phyloP scores from a whole-genome alignment of 441 rosid species.

The Aquilaria agallochum region DNA sequence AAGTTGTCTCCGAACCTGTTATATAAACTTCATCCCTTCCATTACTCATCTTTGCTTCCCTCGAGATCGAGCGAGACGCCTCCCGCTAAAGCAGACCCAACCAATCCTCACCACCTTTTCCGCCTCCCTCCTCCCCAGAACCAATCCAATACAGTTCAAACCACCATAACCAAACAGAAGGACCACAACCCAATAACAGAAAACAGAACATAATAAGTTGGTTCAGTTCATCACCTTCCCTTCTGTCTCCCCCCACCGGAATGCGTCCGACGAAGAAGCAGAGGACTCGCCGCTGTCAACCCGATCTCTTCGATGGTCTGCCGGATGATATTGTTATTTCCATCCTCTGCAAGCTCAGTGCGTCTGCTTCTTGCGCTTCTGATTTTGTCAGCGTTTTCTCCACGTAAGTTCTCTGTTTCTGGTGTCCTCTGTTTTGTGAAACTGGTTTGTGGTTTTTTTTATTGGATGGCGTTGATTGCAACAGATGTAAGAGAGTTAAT shows the following conservation, averaged over 20 bases:
- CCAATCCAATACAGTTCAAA: too few species aligned
- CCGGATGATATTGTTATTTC: conserved; percentile 71
- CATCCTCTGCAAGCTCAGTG: conserved; percentile 52
- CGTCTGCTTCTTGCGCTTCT: conserved; percentile 57
- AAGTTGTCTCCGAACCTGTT: too few species aligned
- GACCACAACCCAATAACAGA: neutral
- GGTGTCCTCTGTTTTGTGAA: neutral
- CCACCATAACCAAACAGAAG: too few species aligned
- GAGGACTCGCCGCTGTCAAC: conserved; percentile 12
- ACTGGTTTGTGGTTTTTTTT: neutral
- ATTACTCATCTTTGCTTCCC: too few species aligned
- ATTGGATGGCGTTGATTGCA: neutral
- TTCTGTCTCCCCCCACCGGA: neutral
- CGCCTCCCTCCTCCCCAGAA: too few species aligned
- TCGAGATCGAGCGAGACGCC: too few species aligned
- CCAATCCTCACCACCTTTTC: too few species aligned
- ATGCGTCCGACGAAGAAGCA: conserved; percentile 31
- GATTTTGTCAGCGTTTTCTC: conserved; percentile 50
- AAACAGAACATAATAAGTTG: neutral
- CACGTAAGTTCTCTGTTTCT: conserved; percentile 36
- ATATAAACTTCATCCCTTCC: too few species aligned
- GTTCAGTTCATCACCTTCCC: neutral
- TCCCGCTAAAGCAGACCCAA: too few species aligned
- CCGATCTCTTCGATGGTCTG: conserved; percentile 47
- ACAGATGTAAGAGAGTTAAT: conserved; percentile 68